Base-by-base conservation (phyloP, 495 filamentous ascomycete species). In the Astrocystis sublimbata region DNA sequence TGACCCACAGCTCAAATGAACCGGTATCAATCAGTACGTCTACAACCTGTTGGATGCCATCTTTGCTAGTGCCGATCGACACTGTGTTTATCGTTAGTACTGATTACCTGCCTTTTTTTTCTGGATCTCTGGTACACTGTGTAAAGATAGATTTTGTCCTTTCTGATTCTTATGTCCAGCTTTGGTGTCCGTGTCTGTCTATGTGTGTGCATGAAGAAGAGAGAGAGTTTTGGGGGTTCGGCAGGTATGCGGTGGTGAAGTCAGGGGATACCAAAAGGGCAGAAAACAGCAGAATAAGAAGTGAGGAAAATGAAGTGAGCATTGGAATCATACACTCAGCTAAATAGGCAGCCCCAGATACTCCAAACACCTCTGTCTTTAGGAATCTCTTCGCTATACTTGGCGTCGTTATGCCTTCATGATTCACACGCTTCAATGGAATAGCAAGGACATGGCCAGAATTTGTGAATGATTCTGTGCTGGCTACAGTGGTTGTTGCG, bases 11-110 rank as follows among this genome's bases (percentile, higher is more conserved):
- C 55, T 81, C 79, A 13, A 76, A 72, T 23, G 75, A 72, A 21
- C 77, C 78, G 0, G 79, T 81, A 30, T 81, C 79, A 57, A 81
- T 66, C 30, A 79, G 72, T 28, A 81, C 68, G 10, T 69, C 68
- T 9, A 80, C 69, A 0, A 62, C 62, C 54, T 80, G 76, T 12
- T 67, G 65, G 9, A 2, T 50, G 5, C 35, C 36, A 0, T 71
- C 51, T 0, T 36, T 46, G 40, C 35, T 42, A 10, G 65, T 65
- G 12, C 73, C 73, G 41, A 76, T 68, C 12, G 46, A 52, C 46
- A 72, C 70, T 72, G 8, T 31, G n/a, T 13, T 28, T 49, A 13
- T 30, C 17, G 46, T 49, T 7, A 49, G 46, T 31, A 3, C 30
- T 30, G 24, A 49, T 10, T 17, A 15, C 7, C 4, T 30, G 10